Conservation (phyloP, 2,329 filamentous ascomycete species). For the Curvularia hawaiiensis region DNA sequence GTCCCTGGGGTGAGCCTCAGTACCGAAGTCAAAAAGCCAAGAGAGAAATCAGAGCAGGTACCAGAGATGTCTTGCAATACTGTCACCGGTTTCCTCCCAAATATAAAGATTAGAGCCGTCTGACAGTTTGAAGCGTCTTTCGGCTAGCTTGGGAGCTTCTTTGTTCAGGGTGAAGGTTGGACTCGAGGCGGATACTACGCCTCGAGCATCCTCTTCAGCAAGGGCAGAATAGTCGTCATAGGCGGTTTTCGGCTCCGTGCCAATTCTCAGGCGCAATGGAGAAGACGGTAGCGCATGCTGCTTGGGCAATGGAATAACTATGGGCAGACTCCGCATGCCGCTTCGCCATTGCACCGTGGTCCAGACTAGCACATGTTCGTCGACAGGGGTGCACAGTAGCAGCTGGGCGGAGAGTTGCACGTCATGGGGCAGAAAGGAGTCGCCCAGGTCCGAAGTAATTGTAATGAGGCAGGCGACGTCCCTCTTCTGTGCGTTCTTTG, state of each 20-base stretch:
- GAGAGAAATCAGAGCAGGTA: constrained; percentile 38
- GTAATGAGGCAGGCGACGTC: constrained; percentile 56
- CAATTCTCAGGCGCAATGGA: constrained; percentile 50
- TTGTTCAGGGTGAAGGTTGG: constrained; percentile 48
- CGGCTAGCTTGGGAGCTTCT: constrained; percentile 58
- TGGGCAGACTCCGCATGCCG: constrained; percentile 51
- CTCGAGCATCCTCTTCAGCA: constrained; percentile 41
- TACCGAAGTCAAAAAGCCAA: constrained; percentile 1
- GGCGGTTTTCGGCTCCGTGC: constrained; percentile 32
- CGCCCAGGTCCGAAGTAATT: constrained; percentile 72
- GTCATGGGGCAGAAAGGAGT: constrained; percentile 62
- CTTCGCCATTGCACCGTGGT: constrained; percentile 52
- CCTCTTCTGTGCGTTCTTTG: constrained; percentile 32
- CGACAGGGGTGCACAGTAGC: constrained; percentile 22
- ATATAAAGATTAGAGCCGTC: constrained; percentile 54
- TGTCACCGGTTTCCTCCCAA: constrained; percentile 74
- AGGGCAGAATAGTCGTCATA: constrained; percentile 38
- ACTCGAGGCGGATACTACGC: constrained; percentile 65
- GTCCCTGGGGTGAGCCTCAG: constrained; percentile 50
- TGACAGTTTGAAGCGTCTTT: constrained; percentile 58
- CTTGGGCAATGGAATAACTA: constrained; percentile 50
- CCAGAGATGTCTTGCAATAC: constrained; percentile 75
- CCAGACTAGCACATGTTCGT: constrained; percentile 48
- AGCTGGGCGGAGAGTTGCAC: constrained; percentile 52
- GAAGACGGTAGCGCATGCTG: constrained; percentile 41